Conservation (phyloP, 805 yeast genomes). For the Candida maris region DNA sequence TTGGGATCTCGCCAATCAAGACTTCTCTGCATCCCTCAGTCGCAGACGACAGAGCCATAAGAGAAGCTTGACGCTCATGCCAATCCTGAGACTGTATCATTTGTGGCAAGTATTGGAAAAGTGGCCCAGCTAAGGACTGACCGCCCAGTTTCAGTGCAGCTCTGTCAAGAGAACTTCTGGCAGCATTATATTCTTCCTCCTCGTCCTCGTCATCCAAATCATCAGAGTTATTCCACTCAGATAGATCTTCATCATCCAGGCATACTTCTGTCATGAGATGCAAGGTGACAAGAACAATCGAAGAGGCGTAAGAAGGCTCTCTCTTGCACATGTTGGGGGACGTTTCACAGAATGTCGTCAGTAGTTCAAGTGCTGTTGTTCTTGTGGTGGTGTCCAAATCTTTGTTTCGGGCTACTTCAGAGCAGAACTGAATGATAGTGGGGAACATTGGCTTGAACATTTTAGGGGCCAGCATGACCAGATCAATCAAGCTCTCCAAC, state of each 20-base stretch:
- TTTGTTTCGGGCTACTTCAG: constrained; percentile 76
- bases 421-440: constrained; percentile 79
- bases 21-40: constrained; percentile 97
- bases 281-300: constrained; percentile 70
- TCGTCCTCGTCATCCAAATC: constrained; percentile 73
- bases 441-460: constrained; percentile 89
- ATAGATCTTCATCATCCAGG: constrained; percentile 67
- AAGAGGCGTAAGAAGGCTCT: constrained; percentile 65
- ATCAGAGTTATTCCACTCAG: constrained; percentile 81
- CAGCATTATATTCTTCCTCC: constrained; percentile 89
- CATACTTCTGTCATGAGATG: constrained; percentile 92
- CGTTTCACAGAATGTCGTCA: constrained; percentile 87
- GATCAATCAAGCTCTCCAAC: constrained; percentile 83
- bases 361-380: constrained; percentile 80
- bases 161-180: constrained; percentile 92
- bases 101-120: constrained; percentile 80
- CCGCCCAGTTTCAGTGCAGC: constrained; percentile 83
- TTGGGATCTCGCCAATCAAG: constrained; percentile 74
- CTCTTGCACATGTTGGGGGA: constrained; percentile 94
- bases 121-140: constrained; percentile 73
- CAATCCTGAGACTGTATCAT: constrained; percentile 76
- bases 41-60: constrained; percentile 94
- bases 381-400: constrained; percentile 79
- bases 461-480: constrained; percentile 91
- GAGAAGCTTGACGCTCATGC: constrained; percentile 95